Percentiles rank a stretch among this genome's conserved stretches.
phyloP scores from a whole-genome alignment of 306 rosid species.

The Cucurbita moschata region DNA sequence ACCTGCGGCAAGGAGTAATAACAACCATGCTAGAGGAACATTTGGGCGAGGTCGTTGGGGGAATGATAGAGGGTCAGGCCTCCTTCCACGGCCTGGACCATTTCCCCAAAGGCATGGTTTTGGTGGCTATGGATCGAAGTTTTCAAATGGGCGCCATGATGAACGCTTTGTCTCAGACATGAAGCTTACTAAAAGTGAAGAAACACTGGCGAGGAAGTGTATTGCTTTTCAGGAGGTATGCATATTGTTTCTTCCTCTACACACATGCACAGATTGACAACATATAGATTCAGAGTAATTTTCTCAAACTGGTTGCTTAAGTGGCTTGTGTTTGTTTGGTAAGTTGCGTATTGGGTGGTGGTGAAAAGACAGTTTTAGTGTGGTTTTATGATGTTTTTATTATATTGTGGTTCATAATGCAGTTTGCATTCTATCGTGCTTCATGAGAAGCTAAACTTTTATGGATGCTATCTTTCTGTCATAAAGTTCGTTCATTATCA shows the following conservation, averaged over 20 bases:
- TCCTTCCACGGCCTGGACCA: conserved; percentile 90
- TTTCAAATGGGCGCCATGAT: conserved; percentile 50
- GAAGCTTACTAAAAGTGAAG: conserved; percentile 79
- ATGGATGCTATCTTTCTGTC: neutral
- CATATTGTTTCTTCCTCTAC: neutral
- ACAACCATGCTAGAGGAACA: conserved; percentile 28
- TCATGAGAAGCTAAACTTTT: neutral
- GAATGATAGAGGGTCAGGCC: conserved; percentile 84
- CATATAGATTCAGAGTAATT: neutral
- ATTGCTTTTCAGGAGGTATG: conserved; percentile 43
- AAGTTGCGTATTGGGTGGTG: neutral
- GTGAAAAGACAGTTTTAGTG: neutral
- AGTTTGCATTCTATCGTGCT: neutral
- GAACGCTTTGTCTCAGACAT: conserved; percentile 78
- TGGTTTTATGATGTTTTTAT: neutral
- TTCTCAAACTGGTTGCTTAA: neutral
- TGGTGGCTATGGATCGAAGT: conserved; percentile 65
- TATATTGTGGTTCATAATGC: neutral
- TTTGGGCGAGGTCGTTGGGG: conserved; percentile 39
- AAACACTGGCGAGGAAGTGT: conserved; percentile 27
- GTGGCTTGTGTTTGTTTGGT: neutral
- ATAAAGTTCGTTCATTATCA: neutral
- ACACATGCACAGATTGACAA: neutral
- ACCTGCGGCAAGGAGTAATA: conserved; percentile 24
- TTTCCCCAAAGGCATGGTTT: conserved; percentile 66